phyloP scores from a whole-genome alignment of 2,329 filamentous ascomycete species.

The Ophiosphaerella korrae region DNA sequence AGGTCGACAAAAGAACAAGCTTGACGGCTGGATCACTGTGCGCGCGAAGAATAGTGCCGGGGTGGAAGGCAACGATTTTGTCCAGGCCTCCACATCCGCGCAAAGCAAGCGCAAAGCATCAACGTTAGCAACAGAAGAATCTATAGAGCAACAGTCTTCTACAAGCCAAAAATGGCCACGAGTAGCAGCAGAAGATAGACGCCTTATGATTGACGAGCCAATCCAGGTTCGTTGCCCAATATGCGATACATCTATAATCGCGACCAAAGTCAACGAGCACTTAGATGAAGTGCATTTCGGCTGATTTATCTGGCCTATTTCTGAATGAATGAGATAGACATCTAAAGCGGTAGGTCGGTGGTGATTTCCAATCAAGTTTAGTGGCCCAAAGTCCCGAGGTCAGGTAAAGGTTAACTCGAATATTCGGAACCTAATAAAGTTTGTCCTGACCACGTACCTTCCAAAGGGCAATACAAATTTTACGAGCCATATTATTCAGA shows the following conservation, averaged over 20 bases:
- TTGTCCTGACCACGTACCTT: too few species aligned
- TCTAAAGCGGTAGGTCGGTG: too few species aligned
- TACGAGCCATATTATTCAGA: too few species aligned
- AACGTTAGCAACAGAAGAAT: slow-evolving; percentile 6
- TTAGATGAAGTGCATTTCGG: slow-evolving; percentile 41
- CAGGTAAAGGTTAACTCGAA: too few species aligned
- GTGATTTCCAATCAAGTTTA: not conserved
- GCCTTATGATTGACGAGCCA: slow-evolving; percentile 20
- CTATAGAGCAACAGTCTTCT: not conserved
- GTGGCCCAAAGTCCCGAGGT: too few species aligned
- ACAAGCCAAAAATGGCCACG: slow-evolving; percentile 28
- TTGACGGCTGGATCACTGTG: slow-evolving; percentile 48
- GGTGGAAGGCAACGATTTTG: slow-evolving; percentile 18
- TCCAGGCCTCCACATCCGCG: slow-evolving; percentile 1
- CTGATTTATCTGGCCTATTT: not conserved
- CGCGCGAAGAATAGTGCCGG: slow-evolving; percentile 11
- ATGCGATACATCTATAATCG: slow-evolving; percentile 36
- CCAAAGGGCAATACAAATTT: too few species aligned
- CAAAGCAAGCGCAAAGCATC: slow-evolving; percentile 15
- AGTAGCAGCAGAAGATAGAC: slow-evolving; percentile 12
- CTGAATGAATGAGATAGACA: too few species aligned
- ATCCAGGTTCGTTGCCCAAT: slow-evolving; percentile 48
- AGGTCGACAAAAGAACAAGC: slow-evolving; percentile 52
- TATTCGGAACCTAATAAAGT: too few species aligned
- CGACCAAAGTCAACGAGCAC: slow-evolving; percentile 48